phyloP scores from a whole-genome alignment of 768 basidiomycete genomes.

The Lactifluus rugatus region DNA sequence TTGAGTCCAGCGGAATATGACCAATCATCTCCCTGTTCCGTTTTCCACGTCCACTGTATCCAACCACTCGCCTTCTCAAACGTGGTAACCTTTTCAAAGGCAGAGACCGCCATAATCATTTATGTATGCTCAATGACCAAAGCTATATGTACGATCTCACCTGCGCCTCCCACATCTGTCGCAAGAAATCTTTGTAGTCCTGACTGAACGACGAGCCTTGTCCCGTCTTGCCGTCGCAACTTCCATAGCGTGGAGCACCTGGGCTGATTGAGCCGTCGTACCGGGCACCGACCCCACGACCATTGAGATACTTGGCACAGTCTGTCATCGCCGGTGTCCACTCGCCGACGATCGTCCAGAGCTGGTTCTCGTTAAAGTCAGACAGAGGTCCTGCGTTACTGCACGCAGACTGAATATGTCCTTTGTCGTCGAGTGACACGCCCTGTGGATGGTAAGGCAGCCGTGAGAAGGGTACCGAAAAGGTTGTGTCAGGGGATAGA shows the following conservation, averaged over 20 bases:
- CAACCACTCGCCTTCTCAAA: conserved; percentile 66
- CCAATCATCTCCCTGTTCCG: conserved; percentile 83
- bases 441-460: conserved; percentile 26
- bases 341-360: conserved; percentile 85
- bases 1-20: conserved; percentile 72
- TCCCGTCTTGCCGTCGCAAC: conserved; percentile 66
- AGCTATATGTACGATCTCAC: conserved; percentile 24
- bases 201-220: conserved; percentile 63
- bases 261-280: conserved; percentile 48
- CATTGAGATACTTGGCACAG: conserved; percentile 77
- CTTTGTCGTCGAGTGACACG: conserved; percentile 35
- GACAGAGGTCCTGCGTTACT: conserved; percentile 35
- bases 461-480: neutral
- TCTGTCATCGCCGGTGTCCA: conserved; percentile 75
- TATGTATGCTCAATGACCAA: neutral
- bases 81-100: conserved; percentile 32
- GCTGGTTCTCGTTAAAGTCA: conserved; percentile 32
- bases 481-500: neutral
- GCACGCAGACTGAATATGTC: conserved; percentile 60
- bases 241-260: conserved; percentile 61
- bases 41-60: conserved; percentile 81
- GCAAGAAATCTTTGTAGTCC: conserved; percentile 71
- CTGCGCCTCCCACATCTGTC: conserved; percentile 82
- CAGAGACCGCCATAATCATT: neutral
- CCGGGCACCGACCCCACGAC: conserved; percentile 57